A percentile compares a stretch with the other conserved stretches of the same genome.
Evolutionary conservation across 139 green algal genomes (phyloP).

Genomic region (Eudorina sp.): DNA sequence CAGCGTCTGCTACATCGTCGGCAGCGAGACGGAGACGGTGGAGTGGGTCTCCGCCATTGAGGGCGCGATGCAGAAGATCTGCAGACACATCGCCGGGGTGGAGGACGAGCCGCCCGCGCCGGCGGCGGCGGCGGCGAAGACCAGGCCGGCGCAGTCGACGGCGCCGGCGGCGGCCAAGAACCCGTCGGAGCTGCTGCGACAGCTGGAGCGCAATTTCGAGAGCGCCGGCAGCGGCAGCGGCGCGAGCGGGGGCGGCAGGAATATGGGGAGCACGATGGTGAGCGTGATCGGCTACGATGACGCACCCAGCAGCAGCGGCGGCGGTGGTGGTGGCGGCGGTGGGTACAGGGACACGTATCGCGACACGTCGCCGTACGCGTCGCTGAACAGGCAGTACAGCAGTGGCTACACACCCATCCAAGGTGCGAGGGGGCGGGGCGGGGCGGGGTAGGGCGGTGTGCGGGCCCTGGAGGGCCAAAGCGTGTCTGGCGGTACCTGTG

Average conservation of each 20-base stretch:
- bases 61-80: conserved; percentile 74
- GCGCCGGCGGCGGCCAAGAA: not conserved
- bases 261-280: conserved; percentile 67
- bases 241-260: conserved; percentile 19
- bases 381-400: conserved; percentile 51
- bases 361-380: conserved; percentile 30
- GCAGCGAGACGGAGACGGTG: conserved; percentile 90
- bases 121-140: not conserved
- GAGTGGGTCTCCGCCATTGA: conserved; percentile 93
- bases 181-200: conserved; percentile 49
- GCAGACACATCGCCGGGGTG: conserved; percentile 77
- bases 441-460: too few species aligned
- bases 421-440: too few species aligned
- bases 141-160: conserved; percentile 3
- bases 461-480: too few species aligned
- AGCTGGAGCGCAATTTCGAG: conserved; percentile 56
- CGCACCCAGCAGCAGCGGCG: conserved; percentile 10
- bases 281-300: conserved; percentile 77
- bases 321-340: conserved; percentile 15
- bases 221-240: not conserved
- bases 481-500: too few species aligned
- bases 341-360: conserved; percentile 21
- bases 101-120: conserved; percentile 65
- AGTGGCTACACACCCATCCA: conserved; percentile 52
- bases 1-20: conserved; percentile 82